Conservation (phyloP, 2,329 filamentous ascomycete genomes). For the Aspergillus hortae region DNA sequence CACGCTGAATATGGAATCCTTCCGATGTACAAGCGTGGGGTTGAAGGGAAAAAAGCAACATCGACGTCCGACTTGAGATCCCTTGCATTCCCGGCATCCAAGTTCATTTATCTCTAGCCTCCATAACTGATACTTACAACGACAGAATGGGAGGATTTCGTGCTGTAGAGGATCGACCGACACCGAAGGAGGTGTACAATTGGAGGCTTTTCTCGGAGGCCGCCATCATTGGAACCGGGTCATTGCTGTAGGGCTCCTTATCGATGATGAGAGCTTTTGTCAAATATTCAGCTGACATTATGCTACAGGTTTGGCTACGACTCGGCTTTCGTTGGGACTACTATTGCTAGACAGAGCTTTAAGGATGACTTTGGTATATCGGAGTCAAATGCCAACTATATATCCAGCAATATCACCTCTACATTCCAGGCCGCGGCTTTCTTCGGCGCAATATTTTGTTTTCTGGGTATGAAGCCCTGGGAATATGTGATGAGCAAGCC, state of each 20-base stretch:
- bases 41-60: no score
- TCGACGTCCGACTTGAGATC: no score
- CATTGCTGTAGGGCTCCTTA: conserved; percentile 27
- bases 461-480: conserved; percentile 17
- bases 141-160: neutral
- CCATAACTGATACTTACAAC: neutral
- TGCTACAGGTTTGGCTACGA: conserved; percentile 50
- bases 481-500: neutral
- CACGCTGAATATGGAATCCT: no score
- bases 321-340: conserved; percentile 54
- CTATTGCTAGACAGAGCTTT: conserved; percentile 50
- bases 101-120: no score
- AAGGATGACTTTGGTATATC: conserved; percentile 43
- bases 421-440: conserved; percentile 51
- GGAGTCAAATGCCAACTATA: conserved; percentile 33
- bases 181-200: conserved; percentile 55
- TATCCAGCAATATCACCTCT: conserved; percentile 49
- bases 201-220: conserved; percentile 49
- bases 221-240: conserved; percentile 49
- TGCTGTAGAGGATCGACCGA: conserved; percentile 49
- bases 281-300: conserved; percentile 8
- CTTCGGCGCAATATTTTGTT: conserved; percentile 51
- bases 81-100: no score
- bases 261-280: neutral
- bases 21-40: no score